Base-by-base conservation (phyloP, 192 early-diverging fungal species). In the Pecoramyces ruminantium region DNA sequence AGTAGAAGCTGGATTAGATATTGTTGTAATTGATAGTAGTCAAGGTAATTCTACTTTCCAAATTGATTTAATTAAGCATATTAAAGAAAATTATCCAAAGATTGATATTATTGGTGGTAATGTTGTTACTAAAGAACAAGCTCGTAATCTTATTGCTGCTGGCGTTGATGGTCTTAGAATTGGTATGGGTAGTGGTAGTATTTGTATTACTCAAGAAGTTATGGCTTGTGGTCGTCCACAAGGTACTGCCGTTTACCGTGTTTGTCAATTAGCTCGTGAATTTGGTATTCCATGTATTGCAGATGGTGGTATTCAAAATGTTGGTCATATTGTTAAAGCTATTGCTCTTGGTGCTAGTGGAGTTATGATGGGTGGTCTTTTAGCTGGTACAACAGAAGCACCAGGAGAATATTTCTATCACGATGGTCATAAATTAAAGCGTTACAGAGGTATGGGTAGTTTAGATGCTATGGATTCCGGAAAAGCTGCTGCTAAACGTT, bases 371-470 rank as follows among this genome's bases (percentile, higher is more conserved):
- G 97, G 97, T 30, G 91, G 93, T 80, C 90, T 99, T 51, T 89
- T 99, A 79, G 97, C 97, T 38, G 97, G 97, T 29, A 96, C 96
- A 27, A 88, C 92, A 77, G 97, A 99, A 86, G 92, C 95, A 28
- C 97, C 97, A 34, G 97, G 97, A 77, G 96, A 96, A 80, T 99
- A 96, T 92, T 99, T 95, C 84, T 99, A 96, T 92, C 92, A 95
- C 84, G 95, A 99, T 58, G 97, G 97, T 80, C 92, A 97, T 88
- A 92, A 96, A 78, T 86, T 99, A 83, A 99, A 99, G 88, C 95
- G 94, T 88, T 99, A 99, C 92, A 95, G 97, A 81, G 97, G 97
- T 79, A 99, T 99, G 97, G 97, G 97, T 14, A 95, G 94, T 15
- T n/a, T n/a, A n/a, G n/a, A n/a, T n/a, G n/a, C n/a, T n/a, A n/a